Conservation (phyloP, 257 asterid genomes). For the Solanum neorickii region DNA sequence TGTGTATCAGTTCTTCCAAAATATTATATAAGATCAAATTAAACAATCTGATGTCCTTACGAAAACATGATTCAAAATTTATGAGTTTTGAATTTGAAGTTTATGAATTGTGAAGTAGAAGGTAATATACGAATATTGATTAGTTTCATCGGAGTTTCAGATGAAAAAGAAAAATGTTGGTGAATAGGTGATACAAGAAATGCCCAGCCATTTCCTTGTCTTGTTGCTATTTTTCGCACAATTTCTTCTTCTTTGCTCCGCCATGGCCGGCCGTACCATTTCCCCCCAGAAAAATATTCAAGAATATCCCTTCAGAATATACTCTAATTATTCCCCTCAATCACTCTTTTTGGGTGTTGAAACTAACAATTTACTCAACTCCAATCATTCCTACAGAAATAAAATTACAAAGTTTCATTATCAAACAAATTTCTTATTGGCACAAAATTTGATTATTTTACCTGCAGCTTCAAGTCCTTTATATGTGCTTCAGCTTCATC, state of each 20-base stretch:
- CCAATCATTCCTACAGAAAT: neutral
- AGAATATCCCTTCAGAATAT: neutral
- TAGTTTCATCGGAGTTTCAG: neutral
- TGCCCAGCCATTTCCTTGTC: neutral
- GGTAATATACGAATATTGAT: neutral
- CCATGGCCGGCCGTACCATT: neutral
- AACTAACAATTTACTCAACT: neutral
- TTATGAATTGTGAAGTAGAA: neutral
- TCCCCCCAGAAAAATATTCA: neutral
- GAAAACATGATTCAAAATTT: no score
- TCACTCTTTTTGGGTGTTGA: neutral
- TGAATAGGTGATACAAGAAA: neutral
- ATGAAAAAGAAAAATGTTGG: neutral
- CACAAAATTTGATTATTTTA: neutral
- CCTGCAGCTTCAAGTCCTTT: neutral
- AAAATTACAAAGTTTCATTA: neutral
- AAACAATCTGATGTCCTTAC: no score
- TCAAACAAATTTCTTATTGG: neutral
- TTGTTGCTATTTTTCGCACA: neutral
- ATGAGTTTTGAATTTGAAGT: no score
- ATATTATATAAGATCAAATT: no score
- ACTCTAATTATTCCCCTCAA: neutral
- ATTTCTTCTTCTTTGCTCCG: neutral
- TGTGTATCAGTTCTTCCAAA: no score
- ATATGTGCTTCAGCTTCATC: neutral